These are phyloP conservation scores for Mortierella sp. DNA, from an alignment of 371 early-diverging fungal species.

Conservation along the genomic window DNA sequence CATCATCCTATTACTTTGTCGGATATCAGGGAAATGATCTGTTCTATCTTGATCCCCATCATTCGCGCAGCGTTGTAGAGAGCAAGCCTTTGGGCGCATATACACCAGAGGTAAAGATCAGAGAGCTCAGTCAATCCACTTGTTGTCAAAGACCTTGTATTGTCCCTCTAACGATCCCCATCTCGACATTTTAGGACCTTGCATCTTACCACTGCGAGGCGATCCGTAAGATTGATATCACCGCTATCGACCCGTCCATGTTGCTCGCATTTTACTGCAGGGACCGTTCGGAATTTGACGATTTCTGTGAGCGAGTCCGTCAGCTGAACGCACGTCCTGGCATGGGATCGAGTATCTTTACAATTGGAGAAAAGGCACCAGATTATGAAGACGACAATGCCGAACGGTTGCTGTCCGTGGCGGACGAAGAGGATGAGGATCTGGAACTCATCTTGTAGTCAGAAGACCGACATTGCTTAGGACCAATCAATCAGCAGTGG, in stretches of 20 bases:
- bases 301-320: constrained; percentile 65
- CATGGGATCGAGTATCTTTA: constrained; percentile 69
- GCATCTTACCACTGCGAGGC: constrained; percentile 84
- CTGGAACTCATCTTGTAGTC: constrained; percentile 45
- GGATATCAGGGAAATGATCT: constrained; percentile 86
- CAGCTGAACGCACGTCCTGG: constrained; percentile 57
- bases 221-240: constrained; percentile 77
- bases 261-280: constrained; percentile 89
- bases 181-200: constrained; percentile 66
- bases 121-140: too few relatives aligned
- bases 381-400: constrained; percentile 71
- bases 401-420: constrained; percentile 36
- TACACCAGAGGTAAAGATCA: constrained; percentile 56
- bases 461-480: too few relatives aligned
- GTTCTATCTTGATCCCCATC: constrained; percentile 95
- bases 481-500: too few relatives aligned
- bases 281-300: constrained; percentile 70
- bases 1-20: constrained; percentile 92
- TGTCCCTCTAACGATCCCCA: constrained; percentile 84
- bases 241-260: constrained; percentile 92
- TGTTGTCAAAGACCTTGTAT: constrained; percentile 71
- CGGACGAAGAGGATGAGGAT: constrained; percentile 52
- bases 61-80: constrained; percentile 75
- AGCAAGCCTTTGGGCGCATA: constrained; percentile 63
- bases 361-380: constrained; percentile 72